These are phyloP conservation scores for Ceratobasidium theobromae DNA, from an alignment of 1,284 basidiomycete species.

Conservation along the genomic window DNA sequence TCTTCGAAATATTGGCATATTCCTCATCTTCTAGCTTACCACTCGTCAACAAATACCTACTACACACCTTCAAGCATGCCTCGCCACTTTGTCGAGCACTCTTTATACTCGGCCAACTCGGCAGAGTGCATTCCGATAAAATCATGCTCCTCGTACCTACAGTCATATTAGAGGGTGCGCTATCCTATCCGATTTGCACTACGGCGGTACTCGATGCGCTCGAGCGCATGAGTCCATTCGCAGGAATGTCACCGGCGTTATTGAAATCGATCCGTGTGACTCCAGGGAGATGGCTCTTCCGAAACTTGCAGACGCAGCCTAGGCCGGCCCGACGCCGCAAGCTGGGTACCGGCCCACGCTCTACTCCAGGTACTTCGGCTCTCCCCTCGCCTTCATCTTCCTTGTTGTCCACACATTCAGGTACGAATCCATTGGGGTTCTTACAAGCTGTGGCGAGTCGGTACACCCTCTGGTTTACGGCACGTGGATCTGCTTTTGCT, in stretches of 20 bases:
- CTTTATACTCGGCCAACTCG: background rate
- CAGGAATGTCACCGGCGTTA: background rate
- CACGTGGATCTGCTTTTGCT: conserved; percentile 20
- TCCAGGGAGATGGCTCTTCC: conserved; percentile 24
- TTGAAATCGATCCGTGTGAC: background rate
- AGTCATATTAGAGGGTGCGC: conserved; percentile 8
- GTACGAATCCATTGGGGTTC: conserved; percentile 3
- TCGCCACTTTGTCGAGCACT: conserved; percentile 11
- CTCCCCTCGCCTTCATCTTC: too few relatives aligned
- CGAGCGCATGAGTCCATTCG: conserved; percentile 14
- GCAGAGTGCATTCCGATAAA: background rate
- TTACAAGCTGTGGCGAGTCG: background rate
- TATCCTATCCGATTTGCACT: conserved; percentile 28
- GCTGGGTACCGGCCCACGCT: background rate
- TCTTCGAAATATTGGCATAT: conserved; percentile 14
- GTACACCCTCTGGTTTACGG: conserved; percentile 6
- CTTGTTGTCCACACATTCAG: background rate
- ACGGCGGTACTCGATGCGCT: background rate
- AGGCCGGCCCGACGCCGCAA: conserved; percentile 16
- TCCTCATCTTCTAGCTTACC: background rate
- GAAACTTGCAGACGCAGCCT: background rate
- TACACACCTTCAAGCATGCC: conserved; percentile 24
- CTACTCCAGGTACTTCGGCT: too few relatives aligned
- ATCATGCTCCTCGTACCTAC: background rate
- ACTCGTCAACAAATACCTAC: conserved; percentile 21